Conservation (phyloP, 371 early-diverging fungal genomes). For the Apophysomyces elegans region DNA sequence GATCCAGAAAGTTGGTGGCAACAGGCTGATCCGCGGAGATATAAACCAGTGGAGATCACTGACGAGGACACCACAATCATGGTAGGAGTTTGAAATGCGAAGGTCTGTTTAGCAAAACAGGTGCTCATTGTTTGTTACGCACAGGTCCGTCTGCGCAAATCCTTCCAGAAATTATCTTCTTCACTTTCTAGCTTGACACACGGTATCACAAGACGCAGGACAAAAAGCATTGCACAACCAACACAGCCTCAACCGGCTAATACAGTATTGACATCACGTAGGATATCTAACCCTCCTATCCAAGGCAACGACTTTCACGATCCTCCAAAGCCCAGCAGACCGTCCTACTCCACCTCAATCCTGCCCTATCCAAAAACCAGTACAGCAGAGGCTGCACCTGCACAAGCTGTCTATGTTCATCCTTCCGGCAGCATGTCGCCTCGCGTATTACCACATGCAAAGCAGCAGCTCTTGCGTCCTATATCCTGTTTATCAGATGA, state of each 20-base stretch:
- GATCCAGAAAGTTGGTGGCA: constrained; percentile 50
- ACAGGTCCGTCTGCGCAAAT: constrained; percentile 31
- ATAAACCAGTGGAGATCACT: constrained; percentile 35
- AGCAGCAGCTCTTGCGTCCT: constrained; percentile 11
- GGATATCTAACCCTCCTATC: background rate
- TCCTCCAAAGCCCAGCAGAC: background rate
- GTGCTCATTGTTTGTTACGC: background rate
- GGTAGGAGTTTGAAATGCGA: constrained; percentile 33
- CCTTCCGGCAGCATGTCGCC: constrained; percentile 1
- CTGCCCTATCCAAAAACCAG: constrained; percentile 10
- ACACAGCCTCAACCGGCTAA: background rate
- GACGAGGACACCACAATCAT: constrained; percentile 41
- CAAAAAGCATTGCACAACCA: constrained; percentile 22
- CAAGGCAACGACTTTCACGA: background rate
- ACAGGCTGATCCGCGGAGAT: constrained; percentile 31
- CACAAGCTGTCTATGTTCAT: constrained; percentile 5
- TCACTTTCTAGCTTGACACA: constrained; percentile 31
- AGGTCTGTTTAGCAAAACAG: background rate
- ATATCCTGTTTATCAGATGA: constrained; percentile 26
- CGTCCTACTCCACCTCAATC: constrained; percentile 22
- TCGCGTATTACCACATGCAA: constrained; percentile 10
- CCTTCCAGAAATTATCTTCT: constrained; percentile 29
- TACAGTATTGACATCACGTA: background rate
- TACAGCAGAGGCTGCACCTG: constrained; percentile 8
- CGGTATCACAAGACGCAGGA: constrained; percentile 26